Base-by-base conservation (phyloP, 371 early-diverging fungal species). In the Umbelopsis sp. region DNA sequence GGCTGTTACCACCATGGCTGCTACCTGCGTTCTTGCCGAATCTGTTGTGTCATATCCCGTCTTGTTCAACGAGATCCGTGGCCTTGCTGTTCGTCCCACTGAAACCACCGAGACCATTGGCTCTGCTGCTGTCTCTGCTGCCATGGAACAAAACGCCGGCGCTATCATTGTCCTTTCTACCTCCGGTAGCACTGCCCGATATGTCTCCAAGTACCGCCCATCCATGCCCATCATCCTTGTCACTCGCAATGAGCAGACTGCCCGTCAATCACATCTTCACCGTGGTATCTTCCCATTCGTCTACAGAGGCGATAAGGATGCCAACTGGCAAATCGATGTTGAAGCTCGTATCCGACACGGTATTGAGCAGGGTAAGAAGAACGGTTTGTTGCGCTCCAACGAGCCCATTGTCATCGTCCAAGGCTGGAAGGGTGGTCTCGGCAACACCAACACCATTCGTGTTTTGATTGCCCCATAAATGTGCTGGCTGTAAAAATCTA, bases 171-270 rank as follows among this genome's bases (percentile, higher is more conserved):
- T 96, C 38, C 83, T 92, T 68, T 89, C 95, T 70, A 92, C 90
- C 53, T 87, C 89, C 37, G 93, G 93, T 38, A 78, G 79, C 32
- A 93, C 97, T 44, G 97, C 97, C n/a, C 90, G 96, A 50, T 78
- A 94, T 65, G 89, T 94, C 63, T 85, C 92, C 72, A 97, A 97
- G 84, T 97, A 97, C 84, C 89, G 98, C 63, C 97, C 98, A 18
- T 74, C 86, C 62, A 90, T 94, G 70, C 97, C 98, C 18, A 94
- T 97, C 68, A 83, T 97, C 46, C 91, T 93, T 29, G 88, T 96
- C 44, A 96, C 97, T 7, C 86, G 92, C 64, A 80, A 92, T 66
- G 86, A 79, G 57, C 82, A 88, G 70, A 93, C 93, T 4, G 94
- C 96, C 12, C 89, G 96, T 66, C 96, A 95, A 75, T 84, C 95